These are phyloP conservation scores for Papiliotrema nemorosa DNA, from an alignment of 1,284 basidiomycete genomes.

Conservation along the genomic window DNA sequence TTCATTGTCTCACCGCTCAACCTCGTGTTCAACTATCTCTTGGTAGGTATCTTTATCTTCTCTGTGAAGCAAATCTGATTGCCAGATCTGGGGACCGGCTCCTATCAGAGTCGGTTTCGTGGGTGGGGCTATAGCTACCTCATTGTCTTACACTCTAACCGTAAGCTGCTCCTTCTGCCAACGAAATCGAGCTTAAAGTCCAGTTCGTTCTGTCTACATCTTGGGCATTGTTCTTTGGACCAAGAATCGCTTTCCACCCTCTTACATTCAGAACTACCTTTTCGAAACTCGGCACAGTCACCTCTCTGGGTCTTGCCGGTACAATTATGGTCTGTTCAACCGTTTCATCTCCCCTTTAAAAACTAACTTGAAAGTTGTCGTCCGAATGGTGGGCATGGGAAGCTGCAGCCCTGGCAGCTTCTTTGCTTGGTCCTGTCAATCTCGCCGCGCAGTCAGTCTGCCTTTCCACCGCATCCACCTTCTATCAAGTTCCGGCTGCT, in stretches of 20 bases:
- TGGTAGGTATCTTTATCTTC: slow-evolving; percentile 53
- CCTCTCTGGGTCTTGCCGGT: slow-evolving; percentile 71
- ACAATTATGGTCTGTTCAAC: slow-evolving; percentile 55
- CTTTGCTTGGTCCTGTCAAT: slow-evolving; percentile 48
- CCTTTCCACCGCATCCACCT: slow-evolving; percentile 61
- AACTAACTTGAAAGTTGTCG: slow-evolving; percentile 40
- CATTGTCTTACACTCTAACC: slow-evolving; percentile 82
- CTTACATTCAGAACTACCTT: slow-evolving; percentile 61
- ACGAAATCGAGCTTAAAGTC: not conserved
- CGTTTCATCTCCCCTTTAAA: not conserved
- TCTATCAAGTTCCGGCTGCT: slow-evolving; percentile 80
- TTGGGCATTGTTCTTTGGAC: slow-evolving; percentile 73
- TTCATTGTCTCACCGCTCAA: slow-evolving; percentile 83
- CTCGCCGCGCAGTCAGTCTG: slow-evolving; percentile 56
- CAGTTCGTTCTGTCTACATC: slow-evolving; percentile 55
- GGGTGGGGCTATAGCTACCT: slow-evolving; percentile 87
- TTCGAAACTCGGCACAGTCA: slow-evolving; percentile 66
- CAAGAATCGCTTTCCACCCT: slow-evolving; percentile 80
- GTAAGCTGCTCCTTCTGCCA: slow-evolving; percentile 42
- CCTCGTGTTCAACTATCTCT: slow-evolving; percentile 72
- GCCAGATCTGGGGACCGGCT: slow-evolving; percentile 74
- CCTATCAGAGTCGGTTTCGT: slow-evolving; percentile 79
- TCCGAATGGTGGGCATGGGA: slow-evolving; percentile 52
- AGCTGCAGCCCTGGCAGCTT: slow-evolving; percentile 46
- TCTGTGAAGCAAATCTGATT: slow-evolving; percentile 20